phyloP scores from a whole-genome alignment of 2,329 filamentous ascomycete species.

The Hypoxylon sp. region DNA sequence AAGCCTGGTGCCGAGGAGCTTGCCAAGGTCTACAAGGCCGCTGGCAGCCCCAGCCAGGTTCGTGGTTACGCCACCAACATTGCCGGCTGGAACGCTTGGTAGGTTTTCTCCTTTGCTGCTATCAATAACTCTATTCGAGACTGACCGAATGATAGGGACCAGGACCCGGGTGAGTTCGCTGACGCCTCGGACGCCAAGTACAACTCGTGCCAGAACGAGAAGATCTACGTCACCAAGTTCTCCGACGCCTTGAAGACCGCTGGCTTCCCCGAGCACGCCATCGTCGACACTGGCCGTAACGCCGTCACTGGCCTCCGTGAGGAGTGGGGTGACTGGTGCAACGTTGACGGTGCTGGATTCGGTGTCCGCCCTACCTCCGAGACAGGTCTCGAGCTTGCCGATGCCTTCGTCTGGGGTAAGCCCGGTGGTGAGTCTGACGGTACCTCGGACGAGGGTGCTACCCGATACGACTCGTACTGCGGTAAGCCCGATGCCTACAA shows the following conservation, averaged over 20 bases:
- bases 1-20: constrained; percentile 58
- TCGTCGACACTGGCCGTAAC: constrained; percentile 49
- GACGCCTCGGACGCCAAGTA: constrained; percentile 51
- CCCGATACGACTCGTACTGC: constrained; percentile 63
- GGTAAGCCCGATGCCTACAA: constrained; percentile 63
- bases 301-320: constrained; percentile 59
- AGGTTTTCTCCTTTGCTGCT: constrained; percentile 51
- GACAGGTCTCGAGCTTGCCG: constrained; percentile 61
- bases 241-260: constrained; percentile 65
- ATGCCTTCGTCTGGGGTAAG: constrained; percentile 72
- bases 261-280: constrained; percentile 54
- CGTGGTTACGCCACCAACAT: constrained; percentile 67
- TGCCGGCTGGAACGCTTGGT: constrained; percentile 64
- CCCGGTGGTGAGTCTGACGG: constrained; percentile 62
- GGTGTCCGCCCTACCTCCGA: constrained; percentile 63
- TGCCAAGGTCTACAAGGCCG: constrained; percentile 60
- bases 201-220: constrained; percentile 63
- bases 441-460: constrained; percentile 52
- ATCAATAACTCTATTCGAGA: neutral
- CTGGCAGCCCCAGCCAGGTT: constrained; percentile 60
- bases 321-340: constrained; percentile 70
- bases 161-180: constrained; percentile 46
- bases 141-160: constrained; percentile 38
- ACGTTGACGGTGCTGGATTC: constrained; percentile 65
- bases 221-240: constrained; percentile 71